Evolutionary conservation across 305 asterid genomes (phyloP).

Genomic region (Fraxinus xanthoxyloides): DNA sequence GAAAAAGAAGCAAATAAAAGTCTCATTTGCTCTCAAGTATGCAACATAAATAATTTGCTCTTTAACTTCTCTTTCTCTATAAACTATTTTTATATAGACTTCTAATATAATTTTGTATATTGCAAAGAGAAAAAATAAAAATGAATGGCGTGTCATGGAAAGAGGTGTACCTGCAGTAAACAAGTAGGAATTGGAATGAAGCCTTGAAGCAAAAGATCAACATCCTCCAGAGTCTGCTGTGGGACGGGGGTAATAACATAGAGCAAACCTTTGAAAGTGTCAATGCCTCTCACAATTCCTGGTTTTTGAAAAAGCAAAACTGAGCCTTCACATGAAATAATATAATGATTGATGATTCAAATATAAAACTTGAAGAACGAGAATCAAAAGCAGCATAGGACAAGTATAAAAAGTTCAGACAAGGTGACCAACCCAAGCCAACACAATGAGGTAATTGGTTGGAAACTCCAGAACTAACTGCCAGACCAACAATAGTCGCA

Average conservation of each 20-base stretch:
- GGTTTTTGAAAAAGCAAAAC: constrained; percentile 25
- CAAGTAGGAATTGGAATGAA: constrained; percentile 65
- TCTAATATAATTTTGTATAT: neutral
- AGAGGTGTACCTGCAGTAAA: constrained; percentile 65
- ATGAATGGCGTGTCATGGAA: neutral
- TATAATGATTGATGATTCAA: neutral
- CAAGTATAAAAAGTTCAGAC: constrained; percentile 6
- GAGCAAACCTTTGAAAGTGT: constrained; percentile 54
- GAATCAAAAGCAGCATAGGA: neutral
- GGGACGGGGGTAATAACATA: constrained; percentile 83
- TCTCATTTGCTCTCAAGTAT: neutral
- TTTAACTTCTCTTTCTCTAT: neutral
- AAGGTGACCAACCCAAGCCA: constrained; percentile 70
- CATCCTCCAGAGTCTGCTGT: constrained; percentile 60
- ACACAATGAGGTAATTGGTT: constrained; percentile 69
- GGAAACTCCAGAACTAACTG: constrained; percentile 48
- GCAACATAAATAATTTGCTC: neutral
- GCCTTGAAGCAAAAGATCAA: constrained; percentile 83
- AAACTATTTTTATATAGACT: neutral
- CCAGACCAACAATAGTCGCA: constrained; percentile 83
- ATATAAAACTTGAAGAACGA: constrained; percentile 1
- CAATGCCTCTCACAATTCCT: constrained; percentile 89
- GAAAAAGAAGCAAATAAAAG: neutral
- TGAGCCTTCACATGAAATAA: constrained; percentile 9
- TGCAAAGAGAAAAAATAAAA: neutral